A percentile compares a stretch with the other conserved stretches of the same genome.
Conservation (phyloP, 345 rosid species). For the Hypericum perforatum region DNA sequence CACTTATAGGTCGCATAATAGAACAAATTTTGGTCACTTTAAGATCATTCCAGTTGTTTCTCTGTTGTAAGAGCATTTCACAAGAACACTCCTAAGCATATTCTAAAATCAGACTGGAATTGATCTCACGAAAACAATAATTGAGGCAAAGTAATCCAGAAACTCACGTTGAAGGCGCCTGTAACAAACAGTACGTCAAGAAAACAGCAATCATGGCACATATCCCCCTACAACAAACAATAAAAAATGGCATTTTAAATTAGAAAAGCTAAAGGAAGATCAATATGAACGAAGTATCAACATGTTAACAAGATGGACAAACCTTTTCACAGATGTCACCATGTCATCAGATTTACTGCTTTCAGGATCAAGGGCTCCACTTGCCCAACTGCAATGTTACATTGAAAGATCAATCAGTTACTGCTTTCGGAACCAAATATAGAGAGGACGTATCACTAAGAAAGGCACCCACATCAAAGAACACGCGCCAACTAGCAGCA, state of each 20-base stretch:
- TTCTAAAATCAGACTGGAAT: no score
- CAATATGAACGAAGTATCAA: no score
- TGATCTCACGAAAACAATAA: no score
- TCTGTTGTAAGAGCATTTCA: no score
- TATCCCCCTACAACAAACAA: constrained; percentile 49
- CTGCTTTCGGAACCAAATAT: no score
- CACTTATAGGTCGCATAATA: not conserved
- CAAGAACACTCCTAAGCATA: no score
- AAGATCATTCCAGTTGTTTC: no score
- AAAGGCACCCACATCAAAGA: constrained; percentile 68
- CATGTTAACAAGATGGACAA: not conserved
- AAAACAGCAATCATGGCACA: constrained; percentile 99
- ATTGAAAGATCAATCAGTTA: not conserved
- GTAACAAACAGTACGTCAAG: constrained; percentile 91
- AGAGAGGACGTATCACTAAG: not conserved
- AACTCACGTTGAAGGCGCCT: constrained; percentile 97
- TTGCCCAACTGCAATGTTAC: constrained; percentile 62
- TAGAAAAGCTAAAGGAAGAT: not conserved
- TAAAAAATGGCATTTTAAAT: not conserved
- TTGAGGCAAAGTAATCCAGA: not conserved
- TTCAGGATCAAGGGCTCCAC: constrained; percentile 94
- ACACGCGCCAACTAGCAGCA: constrained; percentile 88
- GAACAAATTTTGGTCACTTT: no score
- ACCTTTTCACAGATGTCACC: constrained; percentile 94
- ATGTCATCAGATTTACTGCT: constrained; percentile 48